Conservation (phyloP, 108 stramenopile genomes). For the Cylindrotheca closterium region DNA sequence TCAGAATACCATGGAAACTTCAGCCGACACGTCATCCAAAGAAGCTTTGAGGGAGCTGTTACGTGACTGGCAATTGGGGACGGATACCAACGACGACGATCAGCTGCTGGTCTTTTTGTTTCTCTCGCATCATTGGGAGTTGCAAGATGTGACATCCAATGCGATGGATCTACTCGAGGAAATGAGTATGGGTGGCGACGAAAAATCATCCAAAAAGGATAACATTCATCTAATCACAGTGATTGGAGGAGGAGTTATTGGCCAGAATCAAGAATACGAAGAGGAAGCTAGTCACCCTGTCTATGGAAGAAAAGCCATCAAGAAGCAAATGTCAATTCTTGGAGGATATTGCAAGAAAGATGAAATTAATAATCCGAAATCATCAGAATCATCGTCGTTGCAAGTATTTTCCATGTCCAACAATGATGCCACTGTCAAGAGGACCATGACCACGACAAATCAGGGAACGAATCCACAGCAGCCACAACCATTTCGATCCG, state of each 20-base stretch:
- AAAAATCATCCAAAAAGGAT: neutral
- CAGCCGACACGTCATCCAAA: no score
- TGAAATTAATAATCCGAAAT: no score
- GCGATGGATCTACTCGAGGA: neutral
- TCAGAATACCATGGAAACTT: no score
- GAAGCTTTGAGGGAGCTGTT: no score
- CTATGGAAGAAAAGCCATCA: no score
- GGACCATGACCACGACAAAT: neutral
- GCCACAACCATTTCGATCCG: neutral
- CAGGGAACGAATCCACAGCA: neutral
- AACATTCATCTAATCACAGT: constrained; percentile 4
- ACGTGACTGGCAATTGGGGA: no score
- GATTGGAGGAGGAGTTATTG: constrained; percentile 18
- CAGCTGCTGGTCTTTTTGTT: neutral
- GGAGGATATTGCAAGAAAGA: no score
- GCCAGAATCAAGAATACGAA: constrained; percentile 6
- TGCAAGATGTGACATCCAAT: neutral
- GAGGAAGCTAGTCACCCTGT: neutral
- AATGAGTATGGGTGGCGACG: neutral
- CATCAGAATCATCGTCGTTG: no score
- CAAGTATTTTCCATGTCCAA: no score
- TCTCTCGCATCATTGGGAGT: neutral
- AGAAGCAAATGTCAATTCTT: constrained; percentile 16
- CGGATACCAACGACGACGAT: neutral
- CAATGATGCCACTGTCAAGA: neutral